A percentile compares a stretch with the other conserved stretches of the same genome.
These are phyloP conservation scores for Brassica cretica DNA, from an alignment of 345 rosid species.

Conservation along the genomic window DNA sequence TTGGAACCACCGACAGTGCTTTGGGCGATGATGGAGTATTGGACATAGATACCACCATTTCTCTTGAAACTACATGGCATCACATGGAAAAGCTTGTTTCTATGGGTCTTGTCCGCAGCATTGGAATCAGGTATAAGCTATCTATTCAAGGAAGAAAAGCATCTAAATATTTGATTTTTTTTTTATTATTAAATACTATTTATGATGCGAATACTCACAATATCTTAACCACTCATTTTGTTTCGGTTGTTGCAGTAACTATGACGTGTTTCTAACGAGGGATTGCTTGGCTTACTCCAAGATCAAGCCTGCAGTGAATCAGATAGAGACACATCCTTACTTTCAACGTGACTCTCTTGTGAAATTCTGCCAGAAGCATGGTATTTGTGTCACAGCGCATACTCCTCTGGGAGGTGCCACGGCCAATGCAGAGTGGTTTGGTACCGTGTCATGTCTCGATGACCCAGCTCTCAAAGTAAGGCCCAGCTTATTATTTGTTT, in stretches of 20 bases:
- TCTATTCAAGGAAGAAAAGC: neutral
- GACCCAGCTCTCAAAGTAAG: conserved; percentile 74
- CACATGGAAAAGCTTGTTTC: conserved; percentile 87
- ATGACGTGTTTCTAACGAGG: conserved; percentile 76
- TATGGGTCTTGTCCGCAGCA: conserved; percentile 84
- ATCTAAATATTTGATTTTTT: neutral
- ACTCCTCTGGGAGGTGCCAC: conserved; percentile 83
- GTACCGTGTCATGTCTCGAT: conserved; percentile 74
- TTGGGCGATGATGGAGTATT: conserved; percentile 71
- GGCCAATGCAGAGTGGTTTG: conserved; percentile 75
- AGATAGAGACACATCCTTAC: conserved; percentile 88
- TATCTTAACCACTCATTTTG: neutral
- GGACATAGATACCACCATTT: conserved; percentile 76
- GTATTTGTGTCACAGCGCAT: conserved; percentile 76
- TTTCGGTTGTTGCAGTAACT: conserved; percentile 61
- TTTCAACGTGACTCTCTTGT: conserved; percentile 89
- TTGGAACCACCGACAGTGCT: conserved; percentile 75
- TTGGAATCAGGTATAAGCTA: conserved; percentile 44
- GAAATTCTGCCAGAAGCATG: conserved; percentile 89
- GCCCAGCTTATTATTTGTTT: neutral
- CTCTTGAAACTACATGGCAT: conserved; percentile 89
- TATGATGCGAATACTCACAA: neutral
- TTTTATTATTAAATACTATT: neutral
- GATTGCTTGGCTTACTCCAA: conserved; percentile 92
- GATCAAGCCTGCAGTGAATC: conserved; percentile 97